phyloP scores from a whole-genome alignment of 257 asterid species.

The Orobanche coerulescens region DNA sequence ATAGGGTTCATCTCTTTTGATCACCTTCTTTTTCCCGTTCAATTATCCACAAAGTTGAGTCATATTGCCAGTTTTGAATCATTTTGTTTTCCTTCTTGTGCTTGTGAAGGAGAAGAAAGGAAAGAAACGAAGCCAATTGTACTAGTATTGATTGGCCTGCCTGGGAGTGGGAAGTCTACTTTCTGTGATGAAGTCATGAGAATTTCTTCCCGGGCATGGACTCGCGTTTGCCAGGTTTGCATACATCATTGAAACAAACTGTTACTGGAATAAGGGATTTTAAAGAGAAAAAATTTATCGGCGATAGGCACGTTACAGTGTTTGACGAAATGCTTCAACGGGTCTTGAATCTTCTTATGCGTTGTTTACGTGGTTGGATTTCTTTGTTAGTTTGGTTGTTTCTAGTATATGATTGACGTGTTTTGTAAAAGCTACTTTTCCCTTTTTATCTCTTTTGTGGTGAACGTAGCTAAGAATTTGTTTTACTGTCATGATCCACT shows the following conservation, averaged over 20 bases:
- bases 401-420: not conserved
- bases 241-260: not conserved
- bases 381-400: not conserved
- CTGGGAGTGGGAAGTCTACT: conserved; percentile 95
- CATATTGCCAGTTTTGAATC: not conserved
- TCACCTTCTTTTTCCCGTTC: not conserved
- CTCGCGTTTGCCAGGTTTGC: conserved; percentile 84
- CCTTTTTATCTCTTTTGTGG: not conserved
- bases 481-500: not conserved
- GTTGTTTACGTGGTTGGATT: not conserved
- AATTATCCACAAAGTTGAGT: not conserved
- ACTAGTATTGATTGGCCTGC: conserved; percentile 67
- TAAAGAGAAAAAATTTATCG: not conserved
- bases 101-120: conserved; percentile 32
- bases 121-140: conserved; percentile 28
- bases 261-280: not conserved
- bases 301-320: conserved; percentile 5
- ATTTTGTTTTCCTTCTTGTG: not conserved
- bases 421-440: not conserved
- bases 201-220: conserved; percentile 57
- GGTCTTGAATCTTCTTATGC: not conserved
- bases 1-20: not conserved
- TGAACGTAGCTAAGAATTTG: not conserved
- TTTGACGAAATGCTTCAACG: conserved; percentile 35
- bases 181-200: conserved; percentile 67